A percentile compares a stretch with the other conserved stretches of the same genome.
These are phyloP conservation scores for Penicillium aurantiogriseum DNA, from an alignment of 2,329 filamentous ascomycete species.

Conservation along the genomic window DNA sequence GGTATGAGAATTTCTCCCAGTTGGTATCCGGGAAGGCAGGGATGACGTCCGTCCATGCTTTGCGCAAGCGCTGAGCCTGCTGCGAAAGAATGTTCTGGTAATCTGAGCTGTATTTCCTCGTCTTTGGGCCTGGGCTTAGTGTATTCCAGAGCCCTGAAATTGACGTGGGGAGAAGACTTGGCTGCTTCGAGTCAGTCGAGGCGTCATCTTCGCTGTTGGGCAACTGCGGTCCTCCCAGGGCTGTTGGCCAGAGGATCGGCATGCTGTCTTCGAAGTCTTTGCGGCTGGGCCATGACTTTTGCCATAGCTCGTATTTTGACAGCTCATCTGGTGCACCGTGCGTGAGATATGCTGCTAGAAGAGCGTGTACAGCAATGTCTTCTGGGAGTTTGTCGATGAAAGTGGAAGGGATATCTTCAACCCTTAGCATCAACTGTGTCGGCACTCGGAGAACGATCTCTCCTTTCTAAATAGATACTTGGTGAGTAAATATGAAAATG, in stretches of 20 bases:
- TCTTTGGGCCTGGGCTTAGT: constrained; percentile 23
- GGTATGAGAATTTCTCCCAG: constrained; percentile 51
- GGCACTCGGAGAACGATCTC: constrained; percentile 67
- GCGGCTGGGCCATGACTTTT: constrained; percentile 63
- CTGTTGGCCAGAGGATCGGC: constrained; percentile 55
- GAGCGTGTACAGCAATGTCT: constrained; percentile 64
- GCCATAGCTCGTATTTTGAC: constrained; percentile 57
- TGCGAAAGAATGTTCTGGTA: constrained; percentile 42
- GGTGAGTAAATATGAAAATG: constrained; percentile 1
- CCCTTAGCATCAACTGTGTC: constrained; percentile 60
- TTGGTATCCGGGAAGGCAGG: constrained; percentile 45
- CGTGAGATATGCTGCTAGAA: constrained; percentile 68
- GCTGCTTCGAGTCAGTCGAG: background rate
- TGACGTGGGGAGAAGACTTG: constrained; percentile 35
- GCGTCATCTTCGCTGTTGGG: constrained; percentile 26
- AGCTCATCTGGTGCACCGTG: constrained; percentile 49
- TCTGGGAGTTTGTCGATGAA: constrained; percentile 55
- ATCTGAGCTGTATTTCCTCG: constrained; percentile 29
- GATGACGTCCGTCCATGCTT: constrained; percentile 51
- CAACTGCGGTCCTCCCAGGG: constrained; percentile 39
- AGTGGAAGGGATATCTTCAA: constrained; percentile 57
- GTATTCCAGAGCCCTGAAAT: constrained; percentile 40
- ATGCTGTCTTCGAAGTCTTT: constrained; percentile 59
- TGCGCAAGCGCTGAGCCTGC: constrained; percentile 55
- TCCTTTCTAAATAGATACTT: constrained; percentile 47